Conservation (phyloP, 306 rosid genomes). For the Prinsepia uniflora region DNA sequence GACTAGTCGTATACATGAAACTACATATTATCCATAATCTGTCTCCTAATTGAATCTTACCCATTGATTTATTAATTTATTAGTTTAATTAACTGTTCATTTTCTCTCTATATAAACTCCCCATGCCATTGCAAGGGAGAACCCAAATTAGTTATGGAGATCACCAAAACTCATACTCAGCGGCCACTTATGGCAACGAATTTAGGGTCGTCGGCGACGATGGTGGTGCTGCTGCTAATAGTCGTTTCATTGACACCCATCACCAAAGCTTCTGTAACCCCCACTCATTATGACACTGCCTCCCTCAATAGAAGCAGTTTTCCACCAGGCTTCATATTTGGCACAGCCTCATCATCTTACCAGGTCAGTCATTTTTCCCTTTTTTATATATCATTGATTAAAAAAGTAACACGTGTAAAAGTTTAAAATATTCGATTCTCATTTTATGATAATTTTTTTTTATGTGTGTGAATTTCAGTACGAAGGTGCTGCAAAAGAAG, state of each 20-base stretch:
- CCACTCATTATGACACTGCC: constrained; percentile 1
- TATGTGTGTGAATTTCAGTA: constrained; percentile 10
- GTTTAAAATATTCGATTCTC: no score
- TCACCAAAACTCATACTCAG: background rate
- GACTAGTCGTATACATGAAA: no score
- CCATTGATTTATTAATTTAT: no score
- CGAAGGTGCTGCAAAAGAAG: constrained; percentile 39
- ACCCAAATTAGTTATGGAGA: background rate
- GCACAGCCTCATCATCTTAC: constrained; percentile 44
- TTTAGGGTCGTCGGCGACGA: background rate
- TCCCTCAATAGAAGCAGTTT: constrained; percentile 38
- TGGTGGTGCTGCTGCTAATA: background rate
- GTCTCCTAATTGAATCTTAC: no score
- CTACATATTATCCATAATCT: no score
- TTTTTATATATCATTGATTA: no score
- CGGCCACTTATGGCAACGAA: constrained; percentile 2
- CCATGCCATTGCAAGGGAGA: background rate
- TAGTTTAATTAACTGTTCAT: no score
- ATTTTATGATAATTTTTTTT: no score
- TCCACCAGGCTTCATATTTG: constrained; percentile 41
- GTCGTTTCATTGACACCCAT: background rate
- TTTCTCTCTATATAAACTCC: background rate
- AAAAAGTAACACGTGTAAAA: background rate
- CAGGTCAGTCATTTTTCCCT: constrained; percentile 31
- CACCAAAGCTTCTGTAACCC: background rate